Evolutionary conservation across 2,329 filamentous ascomycete genomes (phyloP), one percentile per base, ranked within the genome.

Genomic region (Phialophora chinensis): DNA sequence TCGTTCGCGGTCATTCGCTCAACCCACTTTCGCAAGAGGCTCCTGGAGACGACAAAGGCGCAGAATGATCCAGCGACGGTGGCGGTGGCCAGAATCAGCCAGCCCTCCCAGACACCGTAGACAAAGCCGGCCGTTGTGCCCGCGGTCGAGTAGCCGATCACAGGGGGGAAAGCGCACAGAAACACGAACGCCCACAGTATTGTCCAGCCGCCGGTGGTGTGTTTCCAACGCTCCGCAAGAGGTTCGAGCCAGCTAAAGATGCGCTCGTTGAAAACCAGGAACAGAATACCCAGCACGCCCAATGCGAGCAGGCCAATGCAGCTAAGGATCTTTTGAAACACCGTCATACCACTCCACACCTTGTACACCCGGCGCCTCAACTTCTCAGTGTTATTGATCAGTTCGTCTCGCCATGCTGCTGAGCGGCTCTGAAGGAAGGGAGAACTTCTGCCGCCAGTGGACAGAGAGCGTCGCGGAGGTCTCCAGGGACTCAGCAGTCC

Each of bases 131-230:
- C 82, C 23, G 90, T 83, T 1, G 89, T 91, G 33, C 90, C 82
- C 73, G 90, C 89, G 1, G 90, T 91, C 68, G 90, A 91, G 82
- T 96, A 97, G 14, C 93, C 93, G 69, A 97, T 90, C 73, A 96
- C 79, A 1, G 93, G 93, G 23, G 93, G 93, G 77, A 97, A 96
- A 1, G 90, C 91, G 17, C 93, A 90, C 49, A 86, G 76, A 76
- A 93, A 92, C 42, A 91, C 89, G 72, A 91, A 81, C 35, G 86
- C 77, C 87, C 92, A 96, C 47, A 95, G 83, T 58, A 97, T 86
- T 67, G 88, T 78, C 82, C 88, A 91, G 52, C 92, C 94, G 60
- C 85, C 88, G 0, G 83, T 85, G 4, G 93, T 81, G 33, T 87
- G 84, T 74, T 92, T 87, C 93, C 93, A 97, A 70, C 86, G 85